A percentile compares a stretch with the other conserved stretches of the same genome.
Conservation (phyloP, 345 rosid species). For the Lumnitzera racemosa region DNA sequence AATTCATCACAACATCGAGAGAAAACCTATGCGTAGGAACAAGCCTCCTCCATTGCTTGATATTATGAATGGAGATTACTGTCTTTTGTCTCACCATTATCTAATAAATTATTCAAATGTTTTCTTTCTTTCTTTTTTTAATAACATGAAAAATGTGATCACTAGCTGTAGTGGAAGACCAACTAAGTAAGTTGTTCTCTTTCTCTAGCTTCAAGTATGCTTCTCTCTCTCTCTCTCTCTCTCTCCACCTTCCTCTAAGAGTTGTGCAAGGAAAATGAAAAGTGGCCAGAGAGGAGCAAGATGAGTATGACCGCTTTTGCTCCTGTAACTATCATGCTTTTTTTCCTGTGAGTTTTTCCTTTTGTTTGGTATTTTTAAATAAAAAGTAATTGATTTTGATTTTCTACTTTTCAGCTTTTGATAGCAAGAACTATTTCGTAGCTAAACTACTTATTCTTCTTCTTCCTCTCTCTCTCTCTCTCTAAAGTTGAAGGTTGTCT, state of each 20-base stretch:
- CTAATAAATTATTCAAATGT: background rate
- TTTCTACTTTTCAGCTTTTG: slow-evolving; percentile 6
- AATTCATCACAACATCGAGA: no score
- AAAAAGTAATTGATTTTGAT: background rate
- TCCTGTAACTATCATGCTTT: background rate
- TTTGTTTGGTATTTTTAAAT: slow-evolving; percentile 4
- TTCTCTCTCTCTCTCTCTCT: background rate
- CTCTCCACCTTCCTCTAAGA: no score
- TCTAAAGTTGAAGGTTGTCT: background rate
- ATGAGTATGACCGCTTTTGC: slow-evolving; percentile 1
- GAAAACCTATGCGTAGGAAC: no score
- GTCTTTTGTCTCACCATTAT: background rate
- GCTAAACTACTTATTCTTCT: background rate
- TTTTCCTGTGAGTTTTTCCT: slow-evolving; percentile 1
- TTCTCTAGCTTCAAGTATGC: slow-evolving; percentile 19
- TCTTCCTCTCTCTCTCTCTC: background rate
- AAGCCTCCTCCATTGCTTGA: no score
- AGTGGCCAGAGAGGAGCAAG: background rate
- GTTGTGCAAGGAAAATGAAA: background rate
- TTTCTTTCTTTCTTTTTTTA: no score
- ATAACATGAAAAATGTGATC: no score
- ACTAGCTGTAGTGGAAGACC: slow-evolving; percentile 4
- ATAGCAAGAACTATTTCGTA: background rate
- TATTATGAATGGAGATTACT: background rate
- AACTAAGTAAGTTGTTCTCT: slow-evolving; percentile 12